Conservation (phyloP, 306 rosid species). For the Corylus avellana region DNA sequence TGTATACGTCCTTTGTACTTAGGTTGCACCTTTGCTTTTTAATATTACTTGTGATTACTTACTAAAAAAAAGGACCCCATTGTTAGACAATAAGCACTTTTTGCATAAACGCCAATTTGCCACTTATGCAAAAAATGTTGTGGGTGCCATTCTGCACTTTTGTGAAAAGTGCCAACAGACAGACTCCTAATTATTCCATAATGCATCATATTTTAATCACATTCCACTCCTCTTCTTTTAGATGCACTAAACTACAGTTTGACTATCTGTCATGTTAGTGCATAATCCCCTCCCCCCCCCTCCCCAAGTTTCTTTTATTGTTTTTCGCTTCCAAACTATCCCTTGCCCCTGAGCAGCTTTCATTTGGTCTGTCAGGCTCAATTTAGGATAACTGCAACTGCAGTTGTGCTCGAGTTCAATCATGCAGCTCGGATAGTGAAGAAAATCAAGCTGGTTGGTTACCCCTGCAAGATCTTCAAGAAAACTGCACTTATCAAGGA, state of each 20-base stretch:
- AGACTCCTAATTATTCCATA: background rate
- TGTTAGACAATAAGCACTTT: background rate
- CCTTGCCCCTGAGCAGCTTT: constrained; percentile 23
- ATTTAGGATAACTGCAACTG: constrained; percentile 93
- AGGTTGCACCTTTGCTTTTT: no score
- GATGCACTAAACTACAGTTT: background rate
- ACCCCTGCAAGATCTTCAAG: constrained; percentile 91
- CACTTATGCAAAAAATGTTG: background rate
- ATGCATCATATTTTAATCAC: background rate
- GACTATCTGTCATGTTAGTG: background rate
- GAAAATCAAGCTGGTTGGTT: constrained; percentile 92
- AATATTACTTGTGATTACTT: no score
- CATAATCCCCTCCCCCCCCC: background rate
- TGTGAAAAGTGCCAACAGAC: background rate
- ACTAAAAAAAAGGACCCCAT: background rate
- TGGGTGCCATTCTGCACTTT: background rate
- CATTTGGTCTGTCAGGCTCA: constrained; percentile 54
- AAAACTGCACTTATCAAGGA: constrained; percentile 87
- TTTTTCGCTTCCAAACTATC: constrained; percentile 19
- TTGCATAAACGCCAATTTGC: background rate
- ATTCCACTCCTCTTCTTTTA: background rate
- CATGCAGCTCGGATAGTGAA: constrained; percentile 73
- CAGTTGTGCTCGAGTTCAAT: constrained; percentile 82
- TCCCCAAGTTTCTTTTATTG: background rate
- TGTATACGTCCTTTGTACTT: no score